These are phyloP conservation scores for Camellia granthamiana DNA, from an alignment of 148 eudicot species.

Conservation along the genomic window DNA sequence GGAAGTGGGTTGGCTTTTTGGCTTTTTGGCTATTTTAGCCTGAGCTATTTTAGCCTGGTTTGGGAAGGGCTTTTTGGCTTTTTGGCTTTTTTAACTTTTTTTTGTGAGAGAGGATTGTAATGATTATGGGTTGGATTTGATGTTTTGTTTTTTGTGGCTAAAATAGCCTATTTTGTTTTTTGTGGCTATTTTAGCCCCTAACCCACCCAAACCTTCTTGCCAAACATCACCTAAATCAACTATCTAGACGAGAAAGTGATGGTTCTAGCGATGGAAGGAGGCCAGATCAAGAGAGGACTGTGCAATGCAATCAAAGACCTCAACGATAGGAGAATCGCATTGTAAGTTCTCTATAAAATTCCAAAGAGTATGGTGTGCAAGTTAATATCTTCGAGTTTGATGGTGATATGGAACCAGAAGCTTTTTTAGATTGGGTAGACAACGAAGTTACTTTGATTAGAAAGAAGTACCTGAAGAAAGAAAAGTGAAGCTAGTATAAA, in stretches of 20 bases:
- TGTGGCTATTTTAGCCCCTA: too few relatives aligned
- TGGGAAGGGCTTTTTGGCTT: too few relatives aligned
- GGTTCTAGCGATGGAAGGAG: neutral
- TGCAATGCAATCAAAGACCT: neutral
- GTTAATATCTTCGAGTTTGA: neutral
- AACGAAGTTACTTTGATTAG: neutral
- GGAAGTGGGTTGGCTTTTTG: too few relatives aligned
- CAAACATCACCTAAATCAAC: too few relatives aligned
- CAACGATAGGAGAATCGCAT: neutral
- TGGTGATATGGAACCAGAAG: neutral
- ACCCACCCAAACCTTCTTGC: too few relatives aligned
- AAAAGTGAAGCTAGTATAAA: neutral
- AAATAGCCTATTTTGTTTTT: too few relatives aligned
- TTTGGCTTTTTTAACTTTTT: too few relatives aligned
- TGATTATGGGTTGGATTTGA: too few relatives aligned
- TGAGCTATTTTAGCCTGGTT: too few relatives aligned
- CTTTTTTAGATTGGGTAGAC: neutral
- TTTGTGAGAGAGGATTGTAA: too few relatives aligned
- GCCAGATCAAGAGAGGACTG: neutral
- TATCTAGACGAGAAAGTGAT: neutral
- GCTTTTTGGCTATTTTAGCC: too few relatives aligned
- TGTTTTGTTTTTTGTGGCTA: too few relatives aligned
- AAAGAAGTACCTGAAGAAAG: neutral
- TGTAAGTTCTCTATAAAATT: neutral
- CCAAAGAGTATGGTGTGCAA: neutral